Base-by-base conservation (phyloP, 768 basidiomycete species). In the Phanerochaete carnosa region DNA sequence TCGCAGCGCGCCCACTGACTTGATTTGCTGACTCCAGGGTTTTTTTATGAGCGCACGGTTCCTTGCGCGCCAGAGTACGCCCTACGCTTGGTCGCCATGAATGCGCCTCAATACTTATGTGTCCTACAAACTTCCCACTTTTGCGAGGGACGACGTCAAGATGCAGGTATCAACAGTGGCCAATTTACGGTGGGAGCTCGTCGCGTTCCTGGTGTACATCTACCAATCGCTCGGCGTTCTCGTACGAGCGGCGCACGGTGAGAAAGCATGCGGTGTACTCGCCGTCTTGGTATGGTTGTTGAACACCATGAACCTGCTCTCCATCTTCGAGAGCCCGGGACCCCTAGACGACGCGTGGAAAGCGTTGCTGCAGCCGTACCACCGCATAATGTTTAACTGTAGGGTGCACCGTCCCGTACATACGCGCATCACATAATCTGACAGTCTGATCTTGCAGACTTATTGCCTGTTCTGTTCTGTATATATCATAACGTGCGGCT, bases 241-340 rank as follows among this genome's bases (percentile, higher is more conserved):
- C 13, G 45, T 15, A 5, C 16, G 28, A 2, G 22, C 22, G 25
- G 35, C 9, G 6, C 11, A 23, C 33, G 30, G 23, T 15, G 61
- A 43, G n/a, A 30, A 53, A 35, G 52, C 32, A 28, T 23, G 29
- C 19, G 62, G 61, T 15, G 62, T 57, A 1, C 23, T 63, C 6
- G 25, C 39, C 19, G 16, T 63, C 1, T 8, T 63, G 26, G 19
- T 51, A n/a, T 63, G 62, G 62, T 63, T 58, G 23, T n/a, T 55
- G 30, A 45, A 30, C 16, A 59, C 45, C 13, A 22, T 35, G 25
- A 16, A 22, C 2, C 23, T 39, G 1, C 12, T 49, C 15, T 5
- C 57, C 9, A 43, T 63, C 11, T 45, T 63, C 29, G 62, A 39
- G 6, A 28, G 59, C 53, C 50, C 29, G 2, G 29, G 26, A 19